phyloP scores from a whole-genome alignment of 805 yeast genomes.

The Pichia eremophila region DNA sequence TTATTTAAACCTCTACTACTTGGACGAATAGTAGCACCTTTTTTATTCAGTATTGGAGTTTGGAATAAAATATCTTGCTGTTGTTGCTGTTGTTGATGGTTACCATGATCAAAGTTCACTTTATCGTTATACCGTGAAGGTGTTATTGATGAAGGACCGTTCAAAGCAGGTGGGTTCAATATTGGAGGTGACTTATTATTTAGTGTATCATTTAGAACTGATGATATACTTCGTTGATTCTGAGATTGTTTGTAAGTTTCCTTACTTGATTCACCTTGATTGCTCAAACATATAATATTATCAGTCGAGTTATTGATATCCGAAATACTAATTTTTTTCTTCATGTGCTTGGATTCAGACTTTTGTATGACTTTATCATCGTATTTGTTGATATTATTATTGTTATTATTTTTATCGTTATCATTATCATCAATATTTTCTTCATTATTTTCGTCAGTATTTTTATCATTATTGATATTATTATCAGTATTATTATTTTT shows the following conservation, averaged over 20 bases:
- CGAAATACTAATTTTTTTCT: not conserved
- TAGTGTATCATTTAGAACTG: too few species aligned
- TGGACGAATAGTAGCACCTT: not conserved
- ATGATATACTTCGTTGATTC: too few species aligned
- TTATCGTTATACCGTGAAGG: not conserved
- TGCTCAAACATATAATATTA: not conserved
- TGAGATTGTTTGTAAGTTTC: too few species aligned
- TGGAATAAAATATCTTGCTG: not conserved
- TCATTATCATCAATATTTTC: too few species aligned
- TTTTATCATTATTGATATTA: not conserved
- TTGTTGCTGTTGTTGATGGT: not conserved
- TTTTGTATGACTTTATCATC: not conserved
- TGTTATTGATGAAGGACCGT: not conserved
- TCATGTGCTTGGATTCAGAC: not conserved
- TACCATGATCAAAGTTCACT: not conserved
- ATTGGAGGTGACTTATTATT: not conserved
- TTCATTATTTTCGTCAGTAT: not conserved
- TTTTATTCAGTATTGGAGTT: not conserved
- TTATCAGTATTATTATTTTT: not conserved
- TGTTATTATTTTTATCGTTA: not conserved
- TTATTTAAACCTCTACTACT: conserved; percentile 1
- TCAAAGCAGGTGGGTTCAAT: not conserved
- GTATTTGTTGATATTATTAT: not conserved
- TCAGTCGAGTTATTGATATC: not conserved
- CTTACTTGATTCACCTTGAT: too few species aligned